phyloP scores from a whole-genome alignment of 2,329 filamentous ascomycete species.

The Nigrospora osmanthi region DNA sequence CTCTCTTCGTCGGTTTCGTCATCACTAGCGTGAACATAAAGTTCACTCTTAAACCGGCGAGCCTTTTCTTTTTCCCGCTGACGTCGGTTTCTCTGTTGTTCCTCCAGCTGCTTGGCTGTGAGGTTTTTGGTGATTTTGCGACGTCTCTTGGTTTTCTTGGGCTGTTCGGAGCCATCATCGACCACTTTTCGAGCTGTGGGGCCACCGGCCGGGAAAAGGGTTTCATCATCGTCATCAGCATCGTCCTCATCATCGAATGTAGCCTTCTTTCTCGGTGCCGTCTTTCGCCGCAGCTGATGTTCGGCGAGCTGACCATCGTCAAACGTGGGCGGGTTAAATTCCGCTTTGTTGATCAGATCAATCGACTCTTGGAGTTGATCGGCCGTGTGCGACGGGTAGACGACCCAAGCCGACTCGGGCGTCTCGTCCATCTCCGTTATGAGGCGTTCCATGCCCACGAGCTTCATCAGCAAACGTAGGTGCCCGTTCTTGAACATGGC shows the following conservation, averaged over 20 bases:
- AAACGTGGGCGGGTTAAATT: slow-evolving; percentile 71
- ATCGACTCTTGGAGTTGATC: slow-evolving; percentile 59
- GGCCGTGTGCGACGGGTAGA: slow-evolving; percentile 59
- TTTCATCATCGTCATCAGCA: slow-evolving; percentile 44
- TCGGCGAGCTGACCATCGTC: slow-evolving; percentile 69
- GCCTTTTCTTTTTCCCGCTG: slow-evolving; percentile 70
- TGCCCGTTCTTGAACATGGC: slow-evolving; percentile 87
- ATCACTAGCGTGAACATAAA: slow-evolving; percentile 77
- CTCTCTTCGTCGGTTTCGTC: slow-evolving; percentile 82
- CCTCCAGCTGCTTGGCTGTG: slow-evolving; percentile 57
- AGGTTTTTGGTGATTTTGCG: slow-evolving; percentile 35
- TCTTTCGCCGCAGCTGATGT: slow-evolving; percentile 70
- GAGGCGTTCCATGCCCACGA: slow-evolving; percentile 61
- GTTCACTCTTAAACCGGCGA: slow-evolving; percentile 72
- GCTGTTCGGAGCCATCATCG: slow-evolving; percentile 34
- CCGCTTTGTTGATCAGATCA: slow-evolving; percentile 67
- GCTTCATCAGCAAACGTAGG: slow-evolving; percentile 73
- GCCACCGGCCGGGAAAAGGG: slow-evolving; percentile 60
- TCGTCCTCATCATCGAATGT: slow-evolving; percentile 67
- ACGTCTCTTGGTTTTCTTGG: slow-evolving; percentile 52
- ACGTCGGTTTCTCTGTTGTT: slow-evolving; percentile 52
- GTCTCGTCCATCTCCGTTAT: slow-evolving; percentile 56
- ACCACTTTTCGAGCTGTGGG: slow-evolving; percentile 48
- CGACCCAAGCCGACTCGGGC: slow-evolving; percentile 67
- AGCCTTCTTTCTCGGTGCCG: slow-evolving; percentile 44